A percentile compares a stretch with the other conserved stretches of the same genome.
These are phyloP conservation scores for Prunus persica DNA, from an alignment of 306 rosid genomes.

Conservation along the genomic window Prunus_persica_NCBIv2 NC_034010.1:27827001-27827500, in stretches of 20 bases:
- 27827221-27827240: not conserved
- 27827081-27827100: no score
- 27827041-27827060: no score
- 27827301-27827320: not conserved
- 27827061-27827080: no score
- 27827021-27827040: no score
- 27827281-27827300: not conserved
- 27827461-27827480: conserved; percentile 25
- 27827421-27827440: not conserved
- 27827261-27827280: not conserved
- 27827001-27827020: no score
- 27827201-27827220: no score
- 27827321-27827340: not conserved
- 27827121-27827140: no score
- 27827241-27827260: not conserved
- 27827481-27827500: not conserved
- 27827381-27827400: not conserved
- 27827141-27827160: no score
- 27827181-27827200: no score
- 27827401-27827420: not conserved
- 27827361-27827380: not conserved
- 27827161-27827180: no score
- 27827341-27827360: not conserved
- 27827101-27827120: no score
- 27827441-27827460: not conserved